These are phyloP conservation scores for Blastomyces silverae DNA, from an alignment of 2,329 filamentous ascomycete genomes.

Conservation along the genomic window DNA sequence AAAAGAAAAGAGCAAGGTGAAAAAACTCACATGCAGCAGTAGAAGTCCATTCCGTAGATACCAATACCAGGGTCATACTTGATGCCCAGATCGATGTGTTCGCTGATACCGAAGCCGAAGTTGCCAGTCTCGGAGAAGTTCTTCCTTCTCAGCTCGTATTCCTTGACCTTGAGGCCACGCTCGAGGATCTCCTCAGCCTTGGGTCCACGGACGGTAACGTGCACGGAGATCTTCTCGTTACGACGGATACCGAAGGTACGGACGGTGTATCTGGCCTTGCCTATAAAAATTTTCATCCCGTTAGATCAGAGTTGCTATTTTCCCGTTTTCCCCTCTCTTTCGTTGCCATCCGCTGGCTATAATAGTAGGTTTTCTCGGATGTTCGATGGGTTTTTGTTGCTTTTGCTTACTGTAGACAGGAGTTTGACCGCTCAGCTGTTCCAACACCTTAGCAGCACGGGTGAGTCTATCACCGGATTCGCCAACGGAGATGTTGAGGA, in stretches of 20 bases:
- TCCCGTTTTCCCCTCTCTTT: constrained; percentile 2
- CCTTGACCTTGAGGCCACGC: constrained; percentile 99
- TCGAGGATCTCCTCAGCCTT: constrained; percentile 99
- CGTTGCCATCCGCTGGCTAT: not conserved
- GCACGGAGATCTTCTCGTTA: constrained; percentile 99
- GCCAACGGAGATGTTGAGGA: constrained; percentile 99
- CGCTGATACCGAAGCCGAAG: constrained; percentile 99
- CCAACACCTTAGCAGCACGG: constrained; percentile 98
- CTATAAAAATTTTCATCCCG: constrained; percentile 43
- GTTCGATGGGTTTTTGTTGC: not conserved
- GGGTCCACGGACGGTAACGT: constrained; percentile 98
- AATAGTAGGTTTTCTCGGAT: not conserved
- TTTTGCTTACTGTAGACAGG: constrained; percentile 82
- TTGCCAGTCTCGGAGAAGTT: constrained; percentile 99
- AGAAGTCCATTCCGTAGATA: constrained; percentile 99
- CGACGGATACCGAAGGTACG: constrained; percentile 99
- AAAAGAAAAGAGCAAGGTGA: not conserved
- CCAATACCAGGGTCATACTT: constrained; percentile 98
- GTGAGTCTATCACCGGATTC: constrained; percentile 99
- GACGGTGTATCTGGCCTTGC: constrained; percentile 99
- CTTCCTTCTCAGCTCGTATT: constrained; percentile 98
- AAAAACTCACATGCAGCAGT: constrained; percentile 84
- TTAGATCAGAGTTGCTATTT: not conserved
- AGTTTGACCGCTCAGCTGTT: constrained; percentile 99
- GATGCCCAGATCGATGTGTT: constrained; percentile 99